These are phyloP conservation scores for Populus hybrid DNA, from an alignment of 441 rosid genomes.

Conservation along the genomic window DNA sequence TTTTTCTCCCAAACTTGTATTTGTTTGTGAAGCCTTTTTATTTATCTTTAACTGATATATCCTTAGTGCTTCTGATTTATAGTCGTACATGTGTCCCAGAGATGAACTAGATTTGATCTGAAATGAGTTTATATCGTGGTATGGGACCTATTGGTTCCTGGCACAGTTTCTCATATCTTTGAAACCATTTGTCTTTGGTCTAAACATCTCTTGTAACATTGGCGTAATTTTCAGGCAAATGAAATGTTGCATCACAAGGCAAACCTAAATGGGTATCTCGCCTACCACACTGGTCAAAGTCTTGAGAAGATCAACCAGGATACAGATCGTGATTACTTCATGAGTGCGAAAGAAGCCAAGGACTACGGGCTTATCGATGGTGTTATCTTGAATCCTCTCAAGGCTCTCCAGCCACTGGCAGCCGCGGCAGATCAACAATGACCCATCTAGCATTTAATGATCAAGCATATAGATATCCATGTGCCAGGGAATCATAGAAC, in stretches of 20 bases:
- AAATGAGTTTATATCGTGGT: too few species aligned
- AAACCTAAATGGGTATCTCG: constrained; percentile 80
- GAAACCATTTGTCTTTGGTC: background rate
- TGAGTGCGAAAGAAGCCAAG: constrained; percentile 91
- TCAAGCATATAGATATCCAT: constrained; percentile 22
- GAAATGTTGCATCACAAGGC: constrained; percentile 98
- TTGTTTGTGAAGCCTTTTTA: background rate
- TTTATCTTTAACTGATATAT: background rate
- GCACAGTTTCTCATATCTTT: background rate
- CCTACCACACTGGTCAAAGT: constrained; percentile 95
- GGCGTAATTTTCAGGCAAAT: constrained; percentile 55
- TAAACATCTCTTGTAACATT: background rate
- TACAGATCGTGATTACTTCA: constrained; percentile 94
- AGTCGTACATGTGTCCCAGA: background rate
- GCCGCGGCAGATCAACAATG: constrained; percentile 40
- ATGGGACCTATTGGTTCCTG: background rate
- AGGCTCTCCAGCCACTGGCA: constrained; percentile 77
- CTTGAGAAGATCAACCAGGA: constrained; percentile 79
- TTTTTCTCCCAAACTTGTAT: background rate
- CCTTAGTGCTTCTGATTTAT: constrained; percentile 1
- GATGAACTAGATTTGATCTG: background rate
- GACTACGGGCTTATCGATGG: constrained; percentile 92
- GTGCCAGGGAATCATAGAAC: constrained; percentile 10
- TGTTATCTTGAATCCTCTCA: constrained; percentile 81
- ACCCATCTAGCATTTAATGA: constrained; percentile 20